These are phyloP conservation scores for Saturnispora hagleri DNA, from an alignment of 805 yeast genomes.

Conservation along the genomic window DNA sequence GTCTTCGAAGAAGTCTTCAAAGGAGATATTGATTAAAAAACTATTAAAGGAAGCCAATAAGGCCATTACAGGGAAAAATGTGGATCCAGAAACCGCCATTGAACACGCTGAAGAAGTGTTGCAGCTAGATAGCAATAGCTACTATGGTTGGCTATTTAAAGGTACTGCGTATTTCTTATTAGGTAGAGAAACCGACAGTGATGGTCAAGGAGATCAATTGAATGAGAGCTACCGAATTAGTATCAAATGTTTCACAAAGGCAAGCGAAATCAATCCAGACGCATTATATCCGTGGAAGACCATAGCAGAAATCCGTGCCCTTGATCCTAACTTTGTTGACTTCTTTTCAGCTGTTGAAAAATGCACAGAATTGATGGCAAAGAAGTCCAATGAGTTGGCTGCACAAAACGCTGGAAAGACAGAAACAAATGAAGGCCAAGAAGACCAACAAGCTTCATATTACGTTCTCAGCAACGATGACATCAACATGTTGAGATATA, in stretches of 20 bases:
- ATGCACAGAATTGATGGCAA: conserved; percentile 33
- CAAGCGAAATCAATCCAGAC: conserved; percentile 40
- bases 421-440: background rate
- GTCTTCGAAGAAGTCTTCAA: conserved; percentile 3
- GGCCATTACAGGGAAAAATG: conserved; percentile 48
- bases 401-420: background rate
- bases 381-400: background rate
- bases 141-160: conserved; percentile 58
- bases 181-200: conserved; percentile 37
- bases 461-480: background rate
- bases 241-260: conserved; percentile 33
- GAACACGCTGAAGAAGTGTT: conserved; percentile 48
- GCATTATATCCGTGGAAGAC: conserved; percentile 80
- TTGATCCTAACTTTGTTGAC: conserved; percentile 29
- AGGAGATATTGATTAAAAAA: conserved; percentile 14
- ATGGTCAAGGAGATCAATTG: background rate
- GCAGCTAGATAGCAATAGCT: conserved; percentile 45
- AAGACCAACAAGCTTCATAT: background rate
- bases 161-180: conserved; percentile 48
- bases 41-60: conserved; percentile 40
- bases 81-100: conserved; percentile 43
- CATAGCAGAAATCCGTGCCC: conserved; percentile 38
- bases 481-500: background rate
- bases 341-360: conserved; percentile 42
- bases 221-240: background rate